Conservation (phyloP, 2,329 filamentous ascomycete genomes). For the Alternaria consortialis region DNA sequence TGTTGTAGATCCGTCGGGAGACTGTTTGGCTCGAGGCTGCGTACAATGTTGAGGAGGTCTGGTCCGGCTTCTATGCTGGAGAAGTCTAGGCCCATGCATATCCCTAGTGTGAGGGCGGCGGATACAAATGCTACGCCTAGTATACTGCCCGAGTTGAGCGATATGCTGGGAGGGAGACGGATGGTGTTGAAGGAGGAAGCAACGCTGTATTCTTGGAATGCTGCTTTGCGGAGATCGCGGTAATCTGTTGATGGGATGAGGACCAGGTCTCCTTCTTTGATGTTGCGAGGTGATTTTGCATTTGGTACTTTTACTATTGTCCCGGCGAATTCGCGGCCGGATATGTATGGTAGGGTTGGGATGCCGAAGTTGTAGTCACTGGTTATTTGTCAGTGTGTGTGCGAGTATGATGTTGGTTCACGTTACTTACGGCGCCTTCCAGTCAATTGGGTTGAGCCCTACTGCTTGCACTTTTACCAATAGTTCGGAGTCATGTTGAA, state of each 20-base stretch:
- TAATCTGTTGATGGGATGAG: conserved; percentile 79
- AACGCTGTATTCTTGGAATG: conserved; percentile 75
- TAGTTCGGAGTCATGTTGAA: conserved; percentile 62
- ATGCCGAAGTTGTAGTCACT: conserved; percentile 77
- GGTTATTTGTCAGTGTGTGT: neutral
- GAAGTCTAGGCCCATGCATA: conserved; percentile 76
- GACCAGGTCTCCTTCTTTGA: conserved; percentile 54
- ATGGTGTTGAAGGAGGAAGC: conserved; percentile 72
- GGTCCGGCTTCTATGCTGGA: conserved; percentile 62
- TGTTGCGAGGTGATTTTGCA: conserved; percentile 51
- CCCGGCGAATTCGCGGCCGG: conserved; percentile 75
- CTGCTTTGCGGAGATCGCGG: conserved; percentile 74
- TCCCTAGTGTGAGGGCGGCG: conserved; percentile 70
- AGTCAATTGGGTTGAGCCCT: conserved; percentile 80
- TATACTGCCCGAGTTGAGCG: conserved; percentile 66
- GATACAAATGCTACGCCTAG: conserved; percentile 77
- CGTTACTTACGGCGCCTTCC: conserved; percentile 74
- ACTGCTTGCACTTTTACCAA: conserved; percentile 71
- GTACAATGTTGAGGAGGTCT: conserved; percentile 65
- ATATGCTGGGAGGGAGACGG: conserved; percentile 64
- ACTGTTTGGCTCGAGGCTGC: conserved; percentile 54
- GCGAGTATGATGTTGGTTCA: conserved; percentile 35
- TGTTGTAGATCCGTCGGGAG: conserved; percentile 69
- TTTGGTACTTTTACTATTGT: conserved; percentile 62
- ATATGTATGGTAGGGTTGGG: conserved; percentile 72